These are phyloP conservation scores for Colletotrichum coccodes DNA, from an alignment of 2,329 filamentous ascomycete species.

Conservation along the genomic window DNA sequence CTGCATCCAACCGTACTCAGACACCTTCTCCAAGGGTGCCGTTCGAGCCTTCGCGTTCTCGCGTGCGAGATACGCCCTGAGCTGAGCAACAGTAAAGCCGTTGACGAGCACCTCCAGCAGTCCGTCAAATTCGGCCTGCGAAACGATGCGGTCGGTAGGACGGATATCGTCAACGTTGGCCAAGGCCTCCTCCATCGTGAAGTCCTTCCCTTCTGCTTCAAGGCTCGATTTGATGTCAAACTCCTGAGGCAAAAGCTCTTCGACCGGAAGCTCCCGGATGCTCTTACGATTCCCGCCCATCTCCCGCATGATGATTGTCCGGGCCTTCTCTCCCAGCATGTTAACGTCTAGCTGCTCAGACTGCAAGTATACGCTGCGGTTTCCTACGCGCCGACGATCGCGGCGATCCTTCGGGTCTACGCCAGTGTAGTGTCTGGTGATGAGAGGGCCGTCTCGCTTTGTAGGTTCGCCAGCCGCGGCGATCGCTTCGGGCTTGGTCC, in stretches of 20 bases:
- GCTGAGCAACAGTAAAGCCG: slow-evolving; percentile 59
- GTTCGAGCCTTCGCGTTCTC: not conserved
- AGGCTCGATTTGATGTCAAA: slow-evolving; percentile 46
- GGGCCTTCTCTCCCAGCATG: slow-evolving; percentile 51
- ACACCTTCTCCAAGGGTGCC: slow-evolving; percentile 2
- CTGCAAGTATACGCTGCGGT: slow-evolving; percentile 16
- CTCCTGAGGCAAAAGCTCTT: not conserved
- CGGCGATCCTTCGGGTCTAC: not conserved
- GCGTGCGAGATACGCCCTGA: slow-evolving; percentile 52
- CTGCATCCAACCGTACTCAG: slow-evolving; percentile 53
- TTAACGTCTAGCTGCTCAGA: slow-evolving; percentile 38
- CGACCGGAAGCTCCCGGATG: slow-evolving; percentile 1
- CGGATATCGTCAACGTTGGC: slow-evolving; percentile 60
- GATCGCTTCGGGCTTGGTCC: not conserved
- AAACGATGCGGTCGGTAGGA: slow-evolving; percentile 52
- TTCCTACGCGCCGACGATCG: slow-evolving; percentile 5
- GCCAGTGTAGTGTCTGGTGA: not conserved
- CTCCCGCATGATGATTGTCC: slow-evolving; percentile 59
- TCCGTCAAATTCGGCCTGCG: slow-evolving; percentile 51
- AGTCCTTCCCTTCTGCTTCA: slow-evolving; percentile 38
- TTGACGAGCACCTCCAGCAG: slow-evolving; percentile 49
- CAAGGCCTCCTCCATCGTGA: slow-evolving; percentile 47
- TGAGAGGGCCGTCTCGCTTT: not conserved
- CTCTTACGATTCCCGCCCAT: slow-evolving; percentile 33
- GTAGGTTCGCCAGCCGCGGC: not conserved